Base-by-base conservation (phyloP, 2,329 filamentous ascomycete genomes). In the Fusarium sp. region DNA sequence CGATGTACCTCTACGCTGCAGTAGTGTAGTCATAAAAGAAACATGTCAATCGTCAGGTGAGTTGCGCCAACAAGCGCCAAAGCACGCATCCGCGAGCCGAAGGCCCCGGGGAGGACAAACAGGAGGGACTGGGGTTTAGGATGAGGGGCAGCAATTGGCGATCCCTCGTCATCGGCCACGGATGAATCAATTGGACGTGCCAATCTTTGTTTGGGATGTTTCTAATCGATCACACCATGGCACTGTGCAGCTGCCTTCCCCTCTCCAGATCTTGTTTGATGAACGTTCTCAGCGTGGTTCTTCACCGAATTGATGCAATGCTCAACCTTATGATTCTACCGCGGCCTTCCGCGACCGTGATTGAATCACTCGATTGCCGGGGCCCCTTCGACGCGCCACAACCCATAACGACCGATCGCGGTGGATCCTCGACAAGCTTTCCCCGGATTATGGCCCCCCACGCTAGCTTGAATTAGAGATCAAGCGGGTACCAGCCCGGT, bases 401-500 rank as follows among this genome's bases (percentile, higher is more conserved):
- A 60, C 45, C 67, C 58, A 63, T 62, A 60, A 61, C 49, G 49
- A 52, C 61, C 70, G 70, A 73, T 73, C 69, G 56, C 19, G 30
- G 75, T 76, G 74, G 74, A 47, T 64, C 72, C 19, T 4, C 15
- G 65, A 73, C 74, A 74, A 74, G 74, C 74, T 77, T 76, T 77
- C 75, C 75, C 75, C 73, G 72, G 74, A 77, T 77, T 75, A 39
- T 75, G 53, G 52, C 63, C 65, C 60, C 61, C 53, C 40, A 44
- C 52, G 56, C 69, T 73, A 72, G 55, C 65, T 44, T 4, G 2
- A 65, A 32, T 39, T 54, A 45, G 66, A 19, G 26, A 12, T 3
- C 7, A 60, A 72, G 70, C 69, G 68, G 67, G 70, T 67, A 70
- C 69, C 43, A 73, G 71, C 69, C 65, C 62, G 61, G 69, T 70